A percentile compares a stretch with the other conserved stretches of the same genome.
phyloP scores from a whole-genome alignment of 805 yeast species.

The Starmerella sp. region DNA sequence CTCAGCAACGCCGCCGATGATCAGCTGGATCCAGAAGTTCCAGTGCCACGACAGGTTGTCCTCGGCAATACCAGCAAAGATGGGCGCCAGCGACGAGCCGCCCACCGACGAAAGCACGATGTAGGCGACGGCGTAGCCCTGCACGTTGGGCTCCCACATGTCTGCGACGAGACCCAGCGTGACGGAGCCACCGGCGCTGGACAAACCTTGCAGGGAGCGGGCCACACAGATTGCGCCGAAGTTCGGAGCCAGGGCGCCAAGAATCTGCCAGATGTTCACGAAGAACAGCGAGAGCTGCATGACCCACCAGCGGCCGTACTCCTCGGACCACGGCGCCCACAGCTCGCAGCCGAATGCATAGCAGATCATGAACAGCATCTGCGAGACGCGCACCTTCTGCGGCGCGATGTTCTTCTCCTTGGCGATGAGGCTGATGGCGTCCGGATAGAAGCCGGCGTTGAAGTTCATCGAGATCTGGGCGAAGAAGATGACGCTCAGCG shows the following conservation, averaged over 20 bases:
- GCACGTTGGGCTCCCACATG: conserved; percentile 34
- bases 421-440: conserved; percentile 35
- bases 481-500: conserved; percentile 30
- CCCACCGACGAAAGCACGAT: conserved; percentile 40
- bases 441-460: conserved; percentile 31
- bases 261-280: conserved; percentile 34
- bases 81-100: conserved; percentile 40
- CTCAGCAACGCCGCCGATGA: conserved; percentile 41
- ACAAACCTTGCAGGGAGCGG: conserved; percentile 51
- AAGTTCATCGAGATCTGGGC: conserved; percentile 37
- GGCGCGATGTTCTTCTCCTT: conserved; percentile 34
- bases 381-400: conserved; percentile 39
- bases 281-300: conserved; percentile 43
- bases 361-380: conserved; percentile 42
- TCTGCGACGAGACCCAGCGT: conserved; percentile 58
- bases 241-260: conserved; percentile 49
- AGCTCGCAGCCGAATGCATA: conserved; percentile 47
- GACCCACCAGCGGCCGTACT: conserved; percentile 51
- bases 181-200: conserved; percentile 45
- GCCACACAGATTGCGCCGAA: conserved; percentile 45
- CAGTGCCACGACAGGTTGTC: conserved; percentile 48
- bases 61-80: conserved; percentile 44
- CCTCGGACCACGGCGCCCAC: conserved; percentile 58
- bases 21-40: conserved; percentile 48
- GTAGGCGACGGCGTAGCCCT: conserved; percentile 41